Evolutionary conservation across 495 filamentous ascomycete genomes (phyloP).

Genomic region (Lophiotrema nucula): DNA sequence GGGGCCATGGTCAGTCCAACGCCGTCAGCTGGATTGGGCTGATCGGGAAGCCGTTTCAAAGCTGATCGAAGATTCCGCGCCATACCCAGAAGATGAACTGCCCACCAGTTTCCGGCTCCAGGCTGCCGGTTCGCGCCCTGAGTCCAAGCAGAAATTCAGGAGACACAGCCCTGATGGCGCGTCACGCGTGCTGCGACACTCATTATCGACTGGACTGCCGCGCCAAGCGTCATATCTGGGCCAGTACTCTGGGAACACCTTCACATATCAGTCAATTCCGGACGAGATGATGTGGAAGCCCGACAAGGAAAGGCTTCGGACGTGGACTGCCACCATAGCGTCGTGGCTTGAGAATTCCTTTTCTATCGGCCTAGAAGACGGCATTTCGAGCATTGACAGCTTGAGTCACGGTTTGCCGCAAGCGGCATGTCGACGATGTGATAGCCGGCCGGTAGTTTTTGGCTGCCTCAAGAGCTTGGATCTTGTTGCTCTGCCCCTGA

Average conservation of each 20-base stretch:
- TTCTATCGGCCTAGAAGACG: too few relatives aligned
- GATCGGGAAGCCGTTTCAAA: conserved; percentile 28
- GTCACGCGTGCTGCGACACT: neutral
- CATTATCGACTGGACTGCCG: neutral
- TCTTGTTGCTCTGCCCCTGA: too few relatives aligned
- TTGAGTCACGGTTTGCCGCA: too few relatives aligned
- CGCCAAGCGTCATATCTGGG: conserved; percentile 5
- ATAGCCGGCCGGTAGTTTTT: too few relatives aligned
- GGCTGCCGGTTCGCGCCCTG: conserved; percentile 10
- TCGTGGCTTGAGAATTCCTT: neutral
- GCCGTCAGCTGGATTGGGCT: conserved; percentile 12
- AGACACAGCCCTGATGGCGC: neutral
- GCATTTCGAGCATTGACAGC: too few relatives aligned
- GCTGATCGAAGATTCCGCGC: conserved; percentile 22
- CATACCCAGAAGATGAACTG: conserved; percentile 8
- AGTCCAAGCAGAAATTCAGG: conserved; percentile 8
- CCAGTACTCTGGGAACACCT: neutral
- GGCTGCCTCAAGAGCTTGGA: too few relatives aligned
- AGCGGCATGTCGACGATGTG: too few relatives aligned
- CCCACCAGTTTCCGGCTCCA: conserved; percentile 21
- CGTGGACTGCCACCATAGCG: too few relatives aligned
- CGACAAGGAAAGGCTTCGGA: neutral
- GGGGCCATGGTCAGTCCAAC: conserved; percentile 21
- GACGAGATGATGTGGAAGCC: conserved; percentile 7
- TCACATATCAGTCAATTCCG: neutral